Conservation (phyloP, 306 rosid species). For the Herpetospermum pedunculosum region DNA sequence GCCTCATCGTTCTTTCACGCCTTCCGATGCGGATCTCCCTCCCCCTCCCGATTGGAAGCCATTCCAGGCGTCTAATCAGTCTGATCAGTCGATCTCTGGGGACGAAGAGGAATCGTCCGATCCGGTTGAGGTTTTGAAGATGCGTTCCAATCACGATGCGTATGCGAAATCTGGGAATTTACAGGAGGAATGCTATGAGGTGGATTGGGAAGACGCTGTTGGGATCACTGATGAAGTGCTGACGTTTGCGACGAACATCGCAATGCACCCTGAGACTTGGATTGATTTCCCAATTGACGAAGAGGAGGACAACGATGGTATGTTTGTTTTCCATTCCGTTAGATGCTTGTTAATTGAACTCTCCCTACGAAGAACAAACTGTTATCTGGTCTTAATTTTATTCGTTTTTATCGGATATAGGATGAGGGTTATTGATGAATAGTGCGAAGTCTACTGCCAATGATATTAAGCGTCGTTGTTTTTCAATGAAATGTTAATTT, state of each 20-base stretch:
- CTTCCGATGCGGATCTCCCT: not conserved
- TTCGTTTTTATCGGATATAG: not conserved
- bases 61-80: slow-evolving; percentile 10
- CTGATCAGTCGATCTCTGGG: slow-evolving; percentile 13
- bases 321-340: not conserved
- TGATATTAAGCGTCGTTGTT: not conserved
- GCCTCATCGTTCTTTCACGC: slow-evolving; percentile 20
- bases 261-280: slow-evolving; percentile 99
- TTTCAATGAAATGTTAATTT: not conserved
- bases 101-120: slow-evolving; percentile 12
- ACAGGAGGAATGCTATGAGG: slow-evolving; percentile 22
- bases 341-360: not conserved
- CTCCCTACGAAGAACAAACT: not conserved
- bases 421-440: not conserved
- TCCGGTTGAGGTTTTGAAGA: slow-evolving; percentile 5
- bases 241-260: slow-evolving; percentile 70
- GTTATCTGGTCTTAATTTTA: not conserved
- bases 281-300: slow-evolving; percentile 89
- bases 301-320: slow-evolving; percentile 78
- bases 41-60: slow-evolving; percentile 12
- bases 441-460: not conserved
- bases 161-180: slow-evolving; percentile 6
- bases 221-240: slow-evolving; percentile 85
- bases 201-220: slow-evolving; percentile 20
- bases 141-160: slow-evolving; percentile 15